A percentile compares a stretch with the other conserved stretches of the same genome.
These are phyloP conservation scores for Cryptosporidium baileyi DNA, from an alignment of 169 alveolate genomes.

Conservation along the genomic window DNA sequence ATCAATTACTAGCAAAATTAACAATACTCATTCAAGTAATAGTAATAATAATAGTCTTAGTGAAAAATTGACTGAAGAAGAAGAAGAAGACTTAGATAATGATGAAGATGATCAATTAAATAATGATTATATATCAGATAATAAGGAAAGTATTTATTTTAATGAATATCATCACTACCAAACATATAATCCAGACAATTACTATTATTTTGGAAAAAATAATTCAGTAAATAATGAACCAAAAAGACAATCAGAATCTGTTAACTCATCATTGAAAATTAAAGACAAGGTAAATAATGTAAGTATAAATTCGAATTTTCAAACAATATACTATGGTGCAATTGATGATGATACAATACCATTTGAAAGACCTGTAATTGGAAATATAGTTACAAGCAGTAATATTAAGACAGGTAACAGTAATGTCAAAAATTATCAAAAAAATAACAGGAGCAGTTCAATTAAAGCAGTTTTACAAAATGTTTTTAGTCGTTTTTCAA, in stretches of 20 bases:
- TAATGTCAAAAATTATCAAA: neutral
- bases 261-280: neutral
- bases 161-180: no score
- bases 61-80: slow-evolving; percentile 7
- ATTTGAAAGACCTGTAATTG: slow-evolving; percentile 33
- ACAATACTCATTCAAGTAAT: neutral
- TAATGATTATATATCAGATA: no score
- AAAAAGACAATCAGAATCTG: neutral
- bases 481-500: slow-evolving; percentile 64
- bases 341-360: slow-evolving; percentile 18
- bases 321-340: slow-evolving; percentile 30
- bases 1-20: neutral
- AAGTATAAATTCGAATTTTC: neutral
- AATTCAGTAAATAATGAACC: neutral
- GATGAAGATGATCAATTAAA: no score
- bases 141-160: no score
- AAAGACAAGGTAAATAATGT: neutral
- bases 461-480: slow-evolving; percentile 53
- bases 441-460: slow-evolving; percentile 20
- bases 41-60: slow-evolving; percentile 20
- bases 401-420: neutral
- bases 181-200: no score
- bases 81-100: no score
- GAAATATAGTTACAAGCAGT: slow-evolving; percentile 11
- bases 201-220: neutral